Base-by-base conservation (phyloP, 208 protist genomes). In the Zelonia costaricensis region DNA sequence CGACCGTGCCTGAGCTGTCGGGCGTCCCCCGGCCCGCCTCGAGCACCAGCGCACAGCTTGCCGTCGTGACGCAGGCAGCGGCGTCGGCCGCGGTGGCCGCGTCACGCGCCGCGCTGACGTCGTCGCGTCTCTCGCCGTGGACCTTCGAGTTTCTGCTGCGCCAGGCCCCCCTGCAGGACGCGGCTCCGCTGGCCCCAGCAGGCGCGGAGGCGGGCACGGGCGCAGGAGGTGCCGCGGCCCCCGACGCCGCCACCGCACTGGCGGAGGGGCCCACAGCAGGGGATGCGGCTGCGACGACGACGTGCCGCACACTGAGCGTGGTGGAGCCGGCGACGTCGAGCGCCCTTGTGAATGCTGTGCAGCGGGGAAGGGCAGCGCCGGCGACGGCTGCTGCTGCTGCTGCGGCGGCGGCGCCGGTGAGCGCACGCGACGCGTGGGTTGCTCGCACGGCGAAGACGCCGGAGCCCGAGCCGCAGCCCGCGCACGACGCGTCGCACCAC, bases 121-220 rank as follows among this genome's bases (percentile, higher is more conserved):
- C 52, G 8, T 12, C 8, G 36, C 16, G 20, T 5, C 31, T 4
- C 5, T 16, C 52, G 5, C 23, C 33, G 22, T 81, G 76, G 81
- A 67, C 76, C 18, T 87, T 87, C 55, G 81, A 83, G 7, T 87
- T 87, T 73, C 74, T 83, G 8, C 76, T 87, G 51, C 72, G 76
- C 28, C 69, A 61, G n/a, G 30, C 75, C 38, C 33, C 33, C 27
- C 54, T 35, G 7, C 75, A 42, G 12, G 23, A 39, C 36, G 10
- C 36, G n/a, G 18, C 33, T 8, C 12, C 49, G 20, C 25, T 33
- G 4, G 35, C 49, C 12, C 9, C 31, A 7, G 18, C 36, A 10
- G n/a, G n/a, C n/a, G n/a, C n/a, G n/a, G n/a, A n/a, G n/a, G n/a
- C n/a, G n/a, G n/a, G n/a, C n/a, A n/a, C n/a, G n/a, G n/a, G n/a